phyloP scores from a whole-genome alignment of 139 green algal species.

The Tetraselmis chui region DNA sequence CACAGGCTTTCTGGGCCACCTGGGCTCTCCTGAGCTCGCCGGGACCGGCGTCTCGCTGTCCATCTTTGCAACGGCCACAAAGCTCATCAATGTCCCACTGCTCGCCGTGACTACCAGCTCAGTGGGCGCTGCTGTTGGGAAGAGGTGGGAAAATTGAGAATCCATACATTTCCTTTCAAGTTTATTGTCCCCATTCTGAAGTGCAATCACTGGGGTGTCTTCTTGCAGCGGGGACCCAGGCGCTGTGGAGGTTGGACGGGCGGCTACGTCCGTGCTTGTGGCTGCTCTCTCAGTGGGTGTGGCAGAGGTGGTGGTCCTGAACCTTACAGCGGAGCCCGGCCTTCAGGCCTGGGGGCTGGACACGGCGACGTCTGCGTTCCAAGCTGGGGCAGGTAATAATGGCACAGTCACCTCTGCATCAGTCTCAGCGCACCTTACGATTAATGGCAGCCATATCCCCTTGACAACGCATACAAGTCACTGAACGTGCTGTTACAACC shows the following conservation, averaged over 20 bases:
- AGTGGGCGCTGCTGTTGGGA: constrained; percentile 38
- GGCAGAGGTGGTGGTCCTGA: not conserved
- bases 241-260: not conserved
- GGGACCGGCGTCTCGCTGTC: constrained; percentile 53
- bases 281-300: not conserved
- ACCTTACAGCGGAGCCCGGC: not conserved
- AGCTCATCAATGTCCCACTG: constrained; percentile 69
- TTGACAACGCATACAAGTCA: too few relatives aligned
- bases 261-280: not conserved
- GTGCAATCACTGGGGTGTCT: too few relatives aligned
- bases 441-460: too few relatives aligned
- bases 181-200: too few relatives aligned
- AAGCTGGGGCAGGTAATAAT: not conserved
- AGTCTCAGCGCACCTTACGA: too few relatives aligned
- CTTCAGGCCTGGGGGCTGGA: not conserved
- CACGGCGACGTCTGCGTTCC: not conserved
- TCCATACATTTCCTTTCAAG: too few relatives aligned
- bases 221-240: not conserved
- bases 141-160: not conserved
- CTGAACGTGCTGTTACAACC: too few relatives aligned
- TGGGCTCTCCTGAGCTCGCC: constrained; percentile 43
- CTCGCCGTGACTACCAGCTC: constrained; percentile 60
- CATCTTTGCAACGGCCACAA: constrained; percentile 64
- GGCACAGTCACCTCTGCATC: too few relatives aligned
- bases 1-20: not conserved